These are phyloP conservation scores for Plasmodium gonderi DNA, from an alignment of 169 alveolate genomes.

Conservation along the genomic window DNA sequence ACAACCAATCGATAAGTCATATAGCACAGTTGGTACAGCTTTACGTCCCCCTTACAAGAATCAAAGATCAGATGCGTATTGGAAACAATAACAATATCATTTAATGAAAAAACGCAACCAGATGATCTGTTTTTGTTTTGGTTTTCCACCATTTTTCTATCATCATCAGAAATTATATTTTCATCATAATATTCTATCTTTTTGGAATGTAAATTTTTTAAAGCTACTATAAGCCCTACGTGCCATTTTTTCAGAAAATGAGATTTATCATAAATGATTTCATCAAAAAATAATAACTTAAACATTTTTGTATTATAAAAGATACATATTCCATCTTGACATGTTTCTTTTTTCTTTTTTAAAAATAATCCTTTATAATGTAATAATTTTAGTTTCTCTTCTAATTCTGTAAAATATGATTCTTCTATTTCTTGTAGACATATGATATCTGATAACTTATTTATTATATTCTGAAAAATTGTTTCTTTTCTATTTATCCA, in stretches of 20 bases:
- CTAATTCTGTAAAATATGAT: slow-evolving; percentile 75
- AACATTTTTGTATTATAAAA: slow-evolving; percentile 78
- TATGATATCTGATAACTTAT: slow-evolving; percentile 78
- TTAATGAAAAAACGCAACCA: background rate
- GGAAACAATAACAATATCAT: slow-evolving; percentile 74
- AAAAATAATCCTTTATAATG: slow-evolving; percentile 78
- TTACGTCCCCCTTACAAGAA: slow-evolving; percentile 83
- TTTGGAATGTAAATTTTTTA: slow-evolving; percentile 69
- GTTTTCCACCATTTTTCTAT: background rate
- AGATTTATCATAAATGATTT: slow-evolving; percentile 78
- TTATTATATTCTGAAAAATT: slow-evolving; percentile 72
- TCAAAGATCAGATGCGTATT: slow-evolving; percentile 85
- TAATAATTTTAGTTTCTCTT: slow-evolving; percentile 68
- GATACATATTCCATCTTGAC: slow-evolving; percentile 82
- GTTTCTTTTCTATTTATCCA: slow-evolving; percentile 81
- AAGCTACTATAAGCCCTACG: slow-evolving; percentile 82
- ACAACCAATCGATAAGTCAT: slow-evolving; percentile 77
- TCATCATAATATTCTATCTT: slow-evolving; percentile 28
- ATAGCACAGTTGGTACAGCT: slow-evolving; percentile 79
- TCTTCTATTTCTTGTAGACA: slow-evolving; percentile 85
- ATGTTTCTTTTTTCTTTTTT: slow-evolving; percentile 80
- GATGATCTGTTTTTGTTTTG: slow-evolving; percentile 12
- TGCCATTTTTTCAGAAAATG: slow-evolving; percentile 73
- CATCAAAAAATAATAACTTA: slow-evolving; percentile 78
- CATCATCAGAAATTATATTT: background rate